Percentiles rank a stretch among this genome's conserved stretches.
Conservation (phyloP, 1,139 yeast species). For the Diutina neorugosa region DNA sequence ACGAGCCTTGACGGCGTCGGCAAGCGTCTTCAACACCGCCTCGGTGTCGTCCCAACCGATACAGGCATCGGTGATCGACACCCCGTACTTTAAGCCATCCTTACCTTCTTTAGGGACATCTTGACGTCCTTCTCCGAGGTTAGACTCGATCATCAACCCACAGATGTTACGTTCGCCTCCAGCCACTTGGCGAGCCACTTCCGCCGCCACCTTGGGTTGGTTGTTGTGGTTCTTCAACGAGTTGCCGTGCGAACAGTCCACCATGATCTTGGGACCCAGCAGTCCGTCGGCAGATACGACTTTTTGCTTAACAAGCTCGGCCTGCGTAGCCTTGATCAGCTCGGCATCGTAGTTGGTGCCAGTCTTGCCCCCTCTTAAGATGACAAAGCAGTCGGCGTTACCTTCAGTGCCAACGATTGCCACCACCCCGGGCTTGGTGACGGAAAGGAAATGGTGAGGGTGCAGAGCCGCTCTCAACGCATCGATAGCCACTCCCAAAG, state of each 20-base stretch:
- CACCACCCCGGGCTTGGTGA: conserved; percentile 83
- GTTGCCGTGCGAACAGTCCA: conserved; percentile 96
- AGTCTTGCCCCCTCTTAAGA: conserved; percentile 88
- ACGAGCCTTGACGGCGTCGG: conserved; percentile 72
- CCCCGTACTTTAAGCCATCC: conserved; percentile 62
- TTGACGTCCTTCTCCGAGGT: conserved; percentile 86
- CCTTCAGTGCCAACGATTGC: conserved; percentile 95
- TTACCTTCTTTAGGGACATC: conserved; percentile 72
- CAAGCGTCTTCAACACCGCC: conserved; percentile 53
- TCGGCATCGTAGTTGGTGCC: conserved; percentile 83
- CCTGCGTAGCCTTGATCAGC: conserved; percentile 58
- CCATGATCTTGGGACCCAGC: conserved; percentile 68
- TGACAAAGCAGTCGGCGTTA: conserved; percentile 80
- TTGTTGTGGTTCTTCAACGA: conserved; percentile 81
- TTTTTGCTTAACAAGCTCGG: conserved; percentile 46
- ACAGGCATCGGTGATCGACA: conserved; percentile 95
- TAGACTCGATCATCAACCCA: conserved; percentile 95
- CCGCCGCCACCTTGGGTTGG: conserved; percentile 86
- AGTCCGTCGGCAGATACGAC: conserved; percentile 29
- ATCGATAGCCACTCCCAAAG: conserved; percentile 82
- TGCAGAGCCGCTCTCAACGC: conserved; percentile 88
- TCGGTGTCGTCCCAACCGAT: conserved; percentile 82
- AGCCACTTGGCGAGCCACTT: conserved; percentile 63
- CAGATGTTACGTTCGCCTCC: conserved; percentile 71
- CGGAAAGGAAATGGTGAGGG: conserved; percentile 89